A percentile compares a stretch with the other conserved stretches of the same genome.
phyloP scores from a whole-genome alignment of 1,139 yeast species.

The Kodamaea plutei region DNA sequence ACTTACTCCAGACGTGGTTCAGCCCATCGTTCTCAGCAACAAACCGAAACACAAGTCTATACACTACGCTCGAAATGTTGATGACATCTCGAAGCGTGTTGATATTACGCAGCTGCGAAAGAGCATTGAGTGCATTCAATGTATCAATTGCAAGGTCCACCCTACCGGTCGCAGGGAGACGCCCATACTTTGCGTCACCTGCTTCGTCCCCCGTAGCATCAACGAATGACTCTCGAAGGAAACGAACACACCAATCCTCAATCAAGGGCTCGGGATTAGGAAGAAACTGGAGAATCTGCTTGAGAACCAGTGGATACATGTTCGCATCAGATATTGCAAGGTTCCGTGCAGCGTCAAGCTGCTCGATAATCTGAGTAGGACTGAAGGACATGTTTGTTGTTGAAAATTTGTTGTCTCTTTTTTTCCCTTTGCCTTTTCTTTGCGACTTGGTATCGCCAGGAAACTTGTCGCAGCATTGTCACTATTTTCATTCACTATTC shows the following conservation, averaged over 20 bases:
- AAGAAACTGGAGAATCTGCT: constrained; percentile 47
- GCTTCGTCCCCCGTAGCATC: constrained; percentile 19
- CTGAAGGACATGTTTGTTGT: constrained; percentile 12
- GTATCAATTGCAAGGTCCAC: constrained; percentile 43
- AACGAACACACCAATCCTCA: constrained; percentile 46
- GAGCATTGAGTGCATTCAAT: constrained; percentile 28
- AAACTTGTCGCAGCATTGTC: too few relatives aligned
- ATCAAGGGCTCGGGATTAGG: constrained; percentile 29
- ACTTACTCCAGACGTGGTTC: constrained; percentile 38
- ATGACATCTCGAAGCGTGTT: constrained; percentile 29
- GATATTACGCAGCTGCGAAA: constrained; percentile 28
- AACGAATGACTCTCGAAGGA: constrained; percentile 42
- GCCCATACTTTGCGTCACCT: constrained; percentile 13
- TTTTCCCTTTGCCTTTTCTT: too few relatives aligned
- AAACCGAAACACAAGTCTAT: constrained; percentile 36
- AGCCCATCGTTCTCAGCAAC: constrained; percentile 46
- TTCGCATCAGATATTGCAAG: constrained; percentile 45
- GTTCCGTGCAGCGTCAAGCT: constrained; percentile 48
- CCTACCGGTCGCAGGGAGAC: constrained; percentile 19
- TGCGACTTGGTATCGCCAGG: too few relatives aligned
- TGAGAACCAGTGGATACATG: constrained; percentile 50
- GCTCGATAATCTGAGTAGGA: constrained; percentile 26
- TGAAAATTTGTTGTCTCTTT: constrained; percentile 2
- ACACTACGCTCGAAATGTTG: constrained; percentile 35
- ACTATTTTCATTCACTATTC: too few relatives aligned